Evolutionary conservation across 306 rosid genomes (phyloP).

Genomic region (Quercus suber): DNA sequence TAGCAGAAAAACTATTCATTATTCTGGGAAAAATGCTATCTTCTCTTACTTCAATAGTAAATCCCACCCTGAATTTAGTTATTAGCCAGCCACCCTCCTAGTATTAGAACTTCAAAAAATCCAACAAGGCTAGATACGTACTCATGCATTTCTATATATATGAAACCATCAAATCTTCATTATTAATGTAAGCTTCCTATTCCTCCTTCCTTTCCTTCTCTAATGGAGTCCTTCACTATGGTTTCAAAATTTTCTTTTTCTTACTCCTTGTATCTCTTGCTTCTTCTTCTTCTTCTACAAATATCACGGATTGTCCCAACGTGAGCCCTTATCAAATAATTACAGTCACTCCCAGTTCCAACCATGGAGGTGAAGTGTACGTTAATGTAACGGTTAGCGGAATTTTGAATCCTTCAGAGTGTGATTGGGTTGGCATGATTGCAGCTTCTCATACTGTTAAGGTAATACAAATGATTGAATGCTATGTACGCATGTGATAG

Average conservation of each 20-base stretch:
- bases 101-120: too few species aligned
- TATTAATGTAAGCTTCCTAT: not conserved
- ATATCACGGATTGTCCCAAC: constrained; percentile 35
- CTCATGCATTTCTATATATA: too few species aligned
- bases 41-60: too few species aligned
- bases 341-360: constrained; percentile 23
- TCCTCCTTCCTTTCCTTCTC: not conserved
- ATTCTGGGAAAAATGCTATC: too few species aligned
- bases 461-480: constrained; percentile 33
- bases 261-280: not conserved
- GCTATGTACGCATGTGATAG: not conserved
- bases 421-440: constrained; percentile 82
- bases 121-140: too few species aligned
- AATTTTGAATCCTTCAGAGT: constrained; percentile 38
- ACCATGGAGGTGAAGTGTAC: constrained; percentile 42
- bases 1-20: too few species aligned
- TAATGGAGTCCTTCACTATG: constrained; percentile 1
- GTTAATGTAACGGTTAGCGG: constrained; percentile 56
- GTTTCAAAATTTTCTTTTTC: constrained; percentile 9
- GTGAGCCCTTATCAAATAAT: constrained; percentile 29
- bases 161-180: not conserved
- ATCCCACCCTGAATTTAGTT: too few species aligned
- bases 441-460: constrained; percentile 73
- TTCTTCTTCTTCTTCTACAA: constrained; percentile 17
- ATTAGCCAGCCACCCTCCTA: too few species aligned